Base-by-base conservation (phyloP, 2,329 filamentous ascomycete genomes). In the Scedosporium minutisporum region DNA sequence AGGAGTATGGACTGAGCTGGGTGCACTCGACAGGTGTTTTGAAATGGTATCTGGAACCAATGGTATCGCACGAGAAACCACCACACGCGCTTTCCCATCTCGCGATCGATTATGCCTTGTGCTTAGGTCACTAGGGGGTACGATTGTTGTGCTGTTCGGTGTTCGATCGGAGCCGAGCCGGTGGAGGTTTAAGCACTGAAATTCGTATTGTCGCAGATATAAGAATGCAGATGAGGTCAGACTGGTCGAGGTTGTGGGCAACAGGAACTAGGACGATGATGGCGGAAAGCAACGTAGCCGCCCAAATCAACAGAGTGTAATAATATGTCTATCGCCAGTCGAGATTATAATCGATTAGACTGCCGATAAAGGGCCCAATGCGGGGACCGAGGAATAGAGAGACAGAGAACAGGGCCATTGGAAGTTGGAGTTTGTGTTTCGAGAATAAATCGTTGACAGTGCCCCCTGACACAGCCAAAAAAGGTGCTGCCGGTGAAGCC, bases 231-330 rank as follows among this genome's bases (percentile, higher is more conserved):
- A 55, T 55, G 6, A 55, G 48, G 48, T 55, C 48, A 25, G 48
- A 55, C n/a, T 55, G 6, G 48, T 55, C 48, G 18, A 55, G 18
- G n/a, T 55, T 55, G n/a, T 55, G 48, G 6, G 48, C 48, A 42
- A n/a, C 38, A 42, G 38, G 38, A 16, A 42, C 38, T 7, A 42
- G 16, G 38, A 91, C 71, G 42, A 87, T 71, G 61, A 96, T 87
- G 64, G 85, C 76, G 6, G 38, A 6, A 10, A 63, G 18, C 60
- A 90, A 79, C 68, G 91, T 75, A 6, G 79, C 74, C 1, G 86
- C 81, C 91, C 91, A 96, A 60, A 96, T 96, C 60, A 96, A 75
- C 64, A 96, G 78, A 3, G 92, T 81, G 71, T 93, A 96, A n/a
- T n/a, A n/a, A 73, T 95, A 92, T 0, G 87, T 89, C 90, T 90